These are phyloP conservation scores for Penicillium sp. DNA, from an alignment of 2,329 filamentous ascomycete species.

Conservation along the genomic window DNA sequence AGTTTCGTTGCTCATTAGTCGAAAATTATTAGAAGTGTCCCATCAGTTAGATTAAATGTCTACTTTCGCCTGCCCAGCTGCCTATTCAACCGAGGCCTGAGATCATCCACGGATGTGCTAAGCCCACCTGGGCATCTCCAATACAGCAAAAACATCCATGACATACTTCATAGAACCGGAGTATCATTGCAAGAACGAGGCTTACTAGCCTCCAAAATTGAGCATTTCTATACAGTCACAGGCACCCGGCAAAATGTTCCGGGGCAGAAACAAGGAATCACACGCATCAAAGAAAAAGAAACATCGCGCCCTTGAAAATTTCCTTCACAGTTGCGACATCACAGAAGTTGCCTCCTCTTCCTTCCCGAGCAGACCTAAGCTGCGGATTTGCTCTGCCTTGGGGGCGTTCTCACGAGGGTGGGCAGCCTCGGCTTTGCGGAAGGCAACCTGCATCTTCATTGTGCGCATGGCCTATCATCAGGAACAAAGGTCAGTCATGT, in stretches of 20 bases:
- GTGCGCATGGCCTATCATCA: slow-evolving; percentile 69
- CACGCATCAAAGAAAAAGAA: slow-evolving; percentile 28
- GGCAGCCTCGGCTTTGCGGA: slow-evolving; percentile 74
- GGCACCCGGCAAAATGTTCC: slow-evolving; percentile 22
- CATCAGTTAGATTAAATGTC: not conserved
- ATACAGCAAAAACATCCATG: not conserved
- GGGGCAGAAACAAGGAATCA: slow-evolving; percentile 28
- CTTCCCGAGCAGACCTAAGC: slow-evolving; percentile 78
- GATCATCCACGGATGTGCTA: not conserved
- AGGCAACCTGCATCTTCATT: slow-evolving; percentile 76
- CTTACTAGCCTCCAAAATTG: slow-evolving; percentile 18
- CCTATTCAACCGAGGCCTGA: not conserved
- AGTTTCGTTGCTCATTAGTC: no score
- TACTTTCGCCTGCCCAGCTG: not conserved
- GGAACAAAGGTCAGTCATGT: slow-evolving; percentile 5
- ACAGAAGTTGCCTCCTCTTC: slow-evolving; percentile 74
- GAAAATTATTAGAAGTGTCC: not conserved
- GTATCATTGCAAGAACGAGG: slow-evolving; percentile 27
- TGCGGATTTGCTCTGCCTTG: slow-evolving; percentile 82
- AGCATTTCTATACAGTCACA: slow-evolving; percentile 38
- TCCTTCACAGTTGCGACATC: slow-evolving; percentile 30
- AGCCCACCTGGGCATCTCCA: not conserved
- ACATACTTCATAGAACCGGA: slow-evolving; percentile 20
- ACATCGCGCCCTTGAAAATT: slow-evolving; percentile 23
- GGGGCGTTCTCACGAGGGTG: slow-evolving; percentile 78